A percentile compares a stretch with the other conserved stretches of the same genome.
These are phyloP conservation scores for Botryotinia narcissicola DNA, from an alignment of 2,329 filamentous ascomycete genomes.

Conservation along the genomic window DNA sequence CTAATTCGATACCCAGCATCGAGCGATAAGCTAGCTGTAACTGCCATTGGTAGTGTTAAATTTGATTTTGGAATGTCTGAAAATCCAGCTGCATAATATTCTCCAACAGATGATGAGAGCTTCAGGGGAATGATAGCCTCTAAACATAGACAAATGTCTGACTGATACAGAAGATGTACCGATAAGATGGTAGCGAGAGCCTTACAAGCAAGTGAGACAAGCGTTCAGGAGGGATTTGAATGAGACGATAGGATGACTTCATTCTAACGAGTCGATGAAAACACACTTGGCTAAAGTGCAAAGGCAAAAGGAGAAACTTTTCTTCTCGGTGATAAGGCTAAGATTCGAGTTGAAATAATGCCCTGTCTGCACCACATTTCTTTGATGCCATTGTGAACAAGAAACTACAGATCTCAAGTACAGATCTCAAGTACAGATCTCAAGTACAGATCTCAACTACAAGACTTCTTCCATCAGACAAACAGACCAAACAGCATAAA, in stretches of 20 bases:
- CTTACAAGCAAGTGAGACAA: neutral
- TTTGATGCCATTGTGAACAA: neutral
- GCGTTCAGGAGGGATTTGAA: neutral
- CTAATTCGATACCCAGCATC: too few relatives aligned
- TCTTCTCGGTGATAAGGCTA: too few relatives aligned
- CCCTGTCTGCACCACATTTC: neutral
- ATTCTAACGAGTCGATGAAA: neutral
- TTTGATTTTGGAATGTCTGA: neutral
- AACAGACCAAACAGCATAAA: neutral
- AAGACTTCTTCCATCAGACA: neutral
- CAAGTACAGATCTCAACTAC: neutral
- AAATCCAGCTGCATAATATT: neutral
- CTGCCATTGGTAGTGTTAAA: neutral
- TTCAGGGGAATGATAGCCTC: neutral
- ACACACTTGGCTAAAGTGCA: neutral
- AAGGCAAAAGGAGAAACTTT: neutral
- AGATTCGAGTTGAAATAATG: too few relatives aligned
- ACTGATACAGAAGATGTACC: neutral
- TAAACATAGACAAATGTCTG: neutral
- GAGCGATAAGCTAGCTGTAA: neutral
- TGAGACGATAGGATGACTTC: neutral
- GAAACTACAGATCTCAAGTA: neutral
- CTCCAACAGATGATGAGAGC: neutral
- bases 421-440: neutral
- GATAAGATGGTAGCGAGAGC: neutral